Evolutionary conservation across 805 yeast species (phyloP), one percentile per base, ranked within the genome.

Genomic region (Tetrapisispora arboricola): DNA sequence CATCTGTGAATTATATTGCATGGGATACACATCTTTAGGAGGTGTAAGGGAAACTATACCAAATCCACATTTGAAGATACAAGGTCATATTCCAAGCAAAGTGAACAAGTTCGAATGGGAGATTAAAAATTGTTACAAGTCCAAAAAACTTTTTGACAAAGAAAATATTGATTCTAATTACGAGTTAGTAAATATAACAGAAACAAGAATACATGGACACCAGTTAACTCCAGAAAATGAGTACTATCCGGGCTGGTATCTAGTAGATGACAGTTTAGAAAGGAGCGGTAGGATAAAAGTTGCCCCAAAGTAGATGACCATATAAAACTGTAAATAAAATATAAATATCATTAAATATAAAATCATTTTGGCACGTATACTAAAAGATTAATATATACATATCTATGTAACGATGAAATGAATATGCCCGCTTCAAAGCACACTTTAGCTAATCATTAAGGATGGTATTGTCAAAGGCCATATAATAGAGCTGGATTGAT

Each of bases 21-120:
- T 50, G 28, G 98, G 98, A 0, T 92, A 81, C 54, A 88, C 98
- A 1, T 84, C 95, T 1, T 61, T 92, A 16, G 98, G 98, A 2
- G 92, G 95, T 0, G 64, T 76, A 1, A 64, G 72, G 41, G 73
- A 76, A 32, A 90, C 98, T 0, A 51, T 71, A 2, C 76, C 73
- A 26, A 92, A 92, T 57, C 95, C 94, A 11, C 68, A 64, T 41
- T 58, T 83, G 38, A 52, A 50, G 22, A 49, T 47, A 12, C 35
- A 41, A 3, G 48, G 40, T 11, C 27, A 38, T 18, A 10, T 17
- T n/a, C 22, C 9, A 3, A 21, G 32, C 6, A 28, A 9, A n/a
- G 39, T 44, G 6, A 34, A 34, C 10, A 29, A 33, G 26, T 58
- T 58, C 39, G 38, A 47, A 26, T 57, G 59, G 59, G 64, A 59